Evolutionary conservation across 768 basidiomycete species (phyloP).

Genomic region (Trametes cingulata): DNA sequence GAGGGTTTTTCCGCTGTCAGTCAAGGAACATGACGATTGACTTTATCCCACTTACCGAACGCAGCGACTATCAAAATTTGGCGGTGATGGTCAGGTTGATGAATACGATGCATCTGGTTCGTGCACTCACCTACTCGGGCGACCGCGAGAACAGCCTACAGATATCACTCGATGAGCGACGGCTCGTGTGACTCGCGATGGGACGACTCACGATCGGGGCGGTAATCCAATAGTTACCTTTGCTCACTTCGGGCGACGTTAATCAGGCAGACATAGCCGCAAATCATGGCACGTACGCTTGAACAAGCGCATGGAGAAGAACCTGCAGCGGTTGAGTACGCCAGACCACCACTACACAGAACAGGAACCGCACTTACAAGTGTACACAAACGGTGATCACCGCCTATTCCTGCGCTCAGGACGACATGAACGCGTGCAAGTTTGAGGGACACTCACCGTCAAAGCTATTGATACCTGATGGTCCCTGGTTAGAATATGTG

Average conservation of each 20-base stretch:
- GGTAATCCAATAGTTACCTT: constrained; percentile 25
- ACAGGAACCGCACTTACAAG: constrained; percentile 18
- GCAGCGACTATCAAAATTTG: constrained; percentile 10
- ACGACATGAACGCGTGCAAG: neutral
- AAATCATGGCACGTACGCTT: constrained; percentile 16
- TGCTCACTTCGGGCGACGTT: constrained; percentile 19
- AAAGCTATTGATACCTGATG: constrained; percentile 20
- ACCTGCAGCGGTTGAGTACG: constrained; percentile 11
- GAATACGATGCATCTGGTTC: neutral
- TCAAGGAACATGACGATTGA: too few species aligned
- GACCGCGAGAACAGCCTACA: constrained; percentile 11
- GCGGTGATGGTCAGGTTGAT: neutral
- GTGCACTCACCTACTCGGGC: constrained; percentile 10
- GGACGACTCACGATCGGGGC: constrained; percentile 17
- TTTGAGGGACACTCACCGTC: constrained; percentile 14
- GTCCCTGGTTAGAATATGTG: neutral
- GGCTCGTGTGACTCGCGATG: neutral
- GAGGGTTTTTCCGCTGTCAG: too few species aligned
- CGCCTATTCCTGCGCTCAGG: constrained; percentile 13
- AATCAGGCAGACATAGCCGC: neutral
- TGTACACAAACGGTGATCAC: constrained; percentile 28
- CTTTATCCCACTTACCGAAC: constrained; percentile 2
- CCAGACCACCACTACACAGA: too few species aligned
- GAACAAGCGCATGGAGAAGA: constrained; percentile 27
- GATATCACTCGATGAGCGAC: too few species aligned